These are phyloP conservation scores for Zygosaccharomyces pseudorouxii DNA, from an alignment of 805 yeast species.

Conservation along the genomic window DNA sequence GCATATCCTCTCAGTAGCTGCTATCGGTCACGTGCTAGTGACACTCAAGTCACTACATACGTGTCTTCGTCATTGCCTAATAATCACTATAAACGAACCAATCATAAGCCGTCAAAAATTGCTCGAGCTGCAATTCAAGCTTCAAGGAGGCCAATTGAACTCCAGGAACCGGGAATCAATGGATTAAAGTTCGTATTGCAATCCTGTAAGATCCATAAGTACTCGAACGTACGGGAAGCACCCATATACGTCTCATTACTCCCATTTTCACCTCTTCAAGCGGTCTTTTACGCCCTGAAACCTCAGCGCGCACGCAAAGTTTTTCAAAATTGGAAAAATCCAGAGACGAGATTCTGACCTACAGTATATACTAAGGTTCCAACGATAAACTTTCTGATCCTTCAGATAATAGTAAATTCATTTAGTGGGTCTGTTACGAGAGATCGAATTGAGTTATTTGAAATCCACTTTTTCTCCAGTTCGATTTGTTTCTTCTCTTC, in stretches of 20 bases:
- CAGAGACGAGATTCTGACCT: background rate
- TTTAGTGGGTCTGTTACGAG: background rate
- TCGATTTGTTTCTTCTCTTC: background rate
- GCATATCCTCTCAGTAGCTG: background rate
- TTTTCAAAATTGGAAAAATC: constrained; percentile 2
- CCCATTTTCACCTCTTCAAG: background rate
- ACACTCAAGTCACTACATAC: background rate
- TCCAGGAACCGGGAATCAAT: background rate
- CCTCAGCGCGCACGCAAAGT: constrained; percentile 6
- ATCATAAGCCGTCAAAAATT: constrained; percentile 2
- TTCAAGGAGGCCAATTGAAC: background rate
- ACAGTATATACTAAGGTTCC: background rate
- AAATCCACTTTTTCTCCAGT: background rate
- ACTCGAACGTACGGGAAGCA: background rate
- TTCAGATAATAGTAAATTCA: background rate
- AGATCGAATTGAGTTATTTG: background rate
- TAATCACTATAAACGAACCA: constrained; percentile 1
- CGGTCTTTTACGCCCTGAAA: constrained; percentile 1
- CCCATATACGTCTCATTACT: too few species aligned
- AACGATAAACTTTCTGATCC: background rate
- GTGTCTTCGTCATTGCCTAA: too few species aligned
- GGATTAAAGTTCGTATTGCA: background rate
- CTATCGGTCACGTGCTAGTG: too few species aligned
- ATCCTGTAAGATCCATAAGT: background rate
- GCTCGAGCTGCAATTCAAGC: background rate